Base-by-base conservation (phyloP, 805 yeast species). In the Kluyveromyces nonfermentans region DNA sequence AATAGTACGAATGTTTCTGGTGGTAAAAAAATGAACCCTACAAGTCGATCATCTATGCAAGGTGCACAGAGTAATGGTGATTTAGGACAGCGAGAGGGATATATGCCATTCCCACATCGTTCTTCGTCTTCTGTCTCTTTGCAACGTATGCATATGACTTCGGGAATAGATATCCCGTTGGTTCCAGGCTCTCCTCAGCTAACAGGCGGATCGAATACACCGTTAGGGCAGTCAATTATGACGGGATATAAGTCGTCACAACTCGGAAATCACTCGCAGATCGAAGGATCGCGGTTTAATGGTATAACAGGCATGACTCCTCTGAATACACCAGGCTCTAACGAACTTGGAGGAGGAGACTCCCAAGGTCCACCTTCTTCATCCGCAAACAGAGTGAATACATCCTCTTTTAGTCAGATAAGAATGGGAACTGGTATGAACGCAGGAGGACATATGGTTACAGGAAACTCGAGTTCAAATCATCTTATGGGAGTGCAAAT, bases 401-500 rank as follows among this genome's bases (percentile, higher is more conserved):
- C 30, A 14, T 25, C 30, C 9, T 6, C 30, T 10, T 25, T 25
- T 25, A 14, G 30, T 14, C 30, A 25, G 12, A 25, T 25, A 10
- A 25, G 30, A 25, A 25, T 25, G 30, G 30, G 30, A 10, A 3
- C 30, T 25, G 30, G 30, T 25, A 25, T 25, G 9, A 25, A 25
- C 7, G 3, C 30, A 25, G 30, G 30, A 25, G 30, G 30, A 6
- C 30, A 10, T 10, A 25, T 25, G 12, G 12, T 25, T 10, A 10
- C 30, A 4, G 30, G 30, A 4, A 25, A 25, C 30, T 14, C 30
- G 12, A 25, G 7, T 14, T 5, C 31, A 17, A 37, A 19, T 30
- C 8, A 33, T 2, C 22, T 38, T 21, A 17, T 38, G 6, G 41
- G 41, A 32, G 28, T 38, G 41, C 41, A 38, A 33, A 38, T 38